Evolutionary conservation across 352 stramenopile genomes (phyloP).

Genomic region (Ophiocytium majus): DNA sequence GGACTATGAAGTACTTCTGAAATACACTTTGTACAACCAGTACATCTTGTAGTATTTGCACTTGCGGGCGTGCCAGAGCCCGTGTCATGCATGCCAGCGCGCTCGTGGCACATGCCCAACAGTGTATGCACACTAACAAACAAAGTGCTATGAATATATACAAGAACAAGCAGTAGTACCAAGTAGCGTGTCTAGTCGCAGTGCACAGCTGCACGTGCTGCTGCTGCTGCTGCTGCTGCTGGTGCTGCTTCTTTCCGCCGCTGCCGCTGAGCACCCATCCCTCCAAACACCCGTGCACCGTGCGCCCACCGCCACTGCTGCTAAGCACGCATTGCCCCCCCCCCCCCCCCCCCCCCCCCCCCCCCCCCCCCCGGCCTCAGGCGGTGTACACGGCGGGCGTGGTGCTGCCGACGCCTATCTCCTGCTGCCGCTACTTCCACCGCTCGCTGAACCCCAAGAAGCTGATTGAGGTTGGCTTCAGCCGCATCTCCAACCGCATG

Average conservation of each 20-base stretch:
- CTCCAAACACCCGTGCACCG: not conserved
- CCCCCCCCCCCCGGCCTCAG: constrained; percentile 69
- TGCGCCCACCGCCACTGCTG: not conserved
- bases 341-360: not conserved
- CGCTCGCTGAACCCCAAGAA: constrained; percentile 96
- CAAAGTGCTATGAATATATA: not conserved
- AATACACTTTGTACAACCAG: too few species aligned
- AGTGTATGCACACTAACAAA: not conserved
- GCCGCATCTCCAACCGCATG: constrained; percentile 79
- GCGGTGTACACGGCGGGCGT: constrained; percentile 98
- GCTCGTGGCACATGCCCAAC: not conserved
- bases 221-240: not conserved
- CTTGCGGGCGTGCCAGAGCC: not conserved
- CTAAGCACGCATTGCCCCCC: not conserved
- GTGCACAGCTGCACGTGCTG: not conserved
- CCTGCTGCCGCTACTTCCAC: constrained; percentile 92
- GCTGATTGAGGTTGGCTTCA: constrained; percentile 93
- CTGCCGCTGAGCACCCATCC: not conserved
- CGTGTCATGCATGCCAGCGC: not conserved
- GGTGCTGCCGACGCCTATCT: constrained; percentile 88
- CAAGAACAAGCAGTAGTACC: too few species aligned
- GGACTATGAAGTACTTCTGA: too few species aligned
- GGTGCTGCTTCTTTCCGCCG: not conserved
- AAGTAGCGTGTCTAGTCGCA: too few species aligned
- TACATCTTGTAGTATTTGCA: too few species aligned